Percentiles rank a stretch among this genome's conserved stretches.
phyloP scores from a whole-genome alignment of 2,329 filamentous ascomycete species.

The Amesomyces nigricolor region DNA sequence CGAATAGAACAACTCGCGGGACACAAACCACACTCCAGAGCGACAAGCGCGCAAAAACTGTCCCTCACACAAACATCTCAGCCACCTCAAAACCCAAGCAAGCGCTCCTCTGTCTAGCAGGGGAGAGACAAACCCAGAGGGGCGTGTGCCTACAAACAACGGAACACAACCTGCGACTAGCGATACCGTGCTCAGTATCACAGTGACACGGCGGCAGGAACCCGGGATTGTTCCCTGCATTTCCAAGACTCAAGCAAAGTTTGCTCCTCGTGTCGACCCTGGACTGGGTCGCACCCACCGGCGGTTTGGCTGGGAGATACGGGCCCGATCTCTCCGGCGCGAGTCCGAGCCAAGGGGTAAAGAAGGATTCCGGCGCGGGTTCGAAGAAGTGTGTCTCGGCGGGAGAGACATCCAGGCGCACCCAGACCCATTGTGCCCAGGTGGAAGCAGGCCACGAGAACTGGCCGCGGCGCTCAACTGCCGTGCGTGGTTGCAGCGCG shows the following conservation, averaged over 20 bases:
- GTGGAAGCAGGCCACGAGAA: not conserved
- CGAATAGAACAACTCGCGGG: not conserved
- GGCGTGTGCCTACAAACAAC: constrained; percentile 6
- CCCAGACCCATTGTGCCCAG: not conserved
- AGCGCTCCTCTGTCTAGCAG: not conserved
- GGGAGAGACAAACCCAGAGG: not conserved
- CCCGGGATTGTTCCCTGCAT: not conserved
- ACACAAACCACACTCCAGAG: not conserved
- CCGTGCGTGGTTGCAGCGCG: not conserved
- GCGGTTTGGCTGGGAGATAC: not conserved
- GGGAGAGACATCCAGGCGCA: no score
- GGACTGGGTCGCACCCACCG: not conserved
- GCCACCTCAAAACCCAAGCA: not conserved
- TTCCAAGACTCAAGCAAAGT: no score
- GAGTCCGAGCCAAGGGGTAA: not conserved
- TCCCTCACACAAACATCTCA: not conserved
- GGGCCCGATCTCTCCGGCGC: not conserved
- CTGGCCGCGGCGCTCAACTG: constrained; percentile 4
- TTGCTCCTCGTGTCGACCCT: no score
- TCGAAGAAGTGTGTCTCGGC: no score
- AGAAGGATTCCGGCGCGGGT: not conserved
- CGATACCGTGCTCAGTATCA: constrained; percentile 3
- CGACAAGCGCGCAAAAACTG: no score
- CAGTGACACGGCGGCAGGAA: not conserved
- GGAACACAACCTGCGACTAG: constrained; percentile 5